These are phyloP conservation scores for Cystoderma amianthinum DNA, from an alignment of 768 basidiomycete genomes.

Conservation along the genomic window DNA sequence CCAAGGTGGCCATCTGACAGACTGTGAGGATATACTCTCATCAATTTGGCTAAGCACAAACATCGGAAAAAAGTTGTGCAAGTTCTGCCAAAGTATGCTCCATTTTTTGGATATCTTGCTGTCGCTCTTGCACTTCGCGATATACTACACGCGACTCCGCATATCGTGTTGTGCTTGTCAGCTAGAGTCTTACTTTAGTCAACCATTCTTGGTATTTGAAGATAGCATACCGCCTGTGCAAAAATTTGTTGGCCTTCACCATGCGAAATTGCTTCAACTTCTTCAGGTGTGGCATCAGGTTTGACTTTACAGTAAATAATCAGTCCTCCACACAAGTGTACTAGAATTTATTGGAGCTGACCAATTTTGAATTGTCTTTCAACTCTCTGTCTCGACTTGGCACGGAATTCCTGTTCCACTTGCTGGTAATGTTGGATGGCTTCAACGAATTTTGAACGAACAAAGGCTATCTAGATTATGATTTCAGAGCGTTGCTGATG, in stretches of 20 bases:
- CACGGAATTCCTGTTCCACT: conserved; percentile 65
- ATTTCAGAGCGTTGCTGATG: neutral
- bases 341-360: conserved; percentile 15
- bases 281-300: conserved; percentile 78
- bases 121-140: conserved; percentile 84
- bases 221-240: conserved; percentile 52
- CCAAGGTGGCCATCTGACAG: conserved; percentile 66
- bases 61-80: conserved; percentile 83
- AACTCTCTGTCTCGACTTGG: conserved; percentile 57
- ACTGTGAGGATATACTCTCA: conserved; percentile 1
- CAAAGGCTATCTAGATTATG: conserved; percentile 38
- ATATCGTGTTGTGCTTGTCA: conserved; percentile 74
- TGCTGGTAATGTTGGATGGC: conserved; percentile 73
- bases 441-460: conserved; percentile 68
- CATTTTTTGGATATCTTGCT: conserved; percentile 79
- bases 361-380: conserved; percentile 78
- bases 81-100: conserved; percentile 86
- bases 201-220: conserved; percentile 2
- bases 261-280: conserved; percentile 66
- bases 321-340: neutral
- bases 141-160: conserved; percentile 78
- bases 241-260: conserved; percentile 69
- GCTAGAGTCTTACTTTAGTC: conserved; percentile 26
- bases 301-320: conserved; percentile 48
- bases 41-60: conserved; percentile 14